phyloP scores from a whole-genome alignment of 495 filamentous ascomycete species.

The Penicillium roqueforti region DNA sequence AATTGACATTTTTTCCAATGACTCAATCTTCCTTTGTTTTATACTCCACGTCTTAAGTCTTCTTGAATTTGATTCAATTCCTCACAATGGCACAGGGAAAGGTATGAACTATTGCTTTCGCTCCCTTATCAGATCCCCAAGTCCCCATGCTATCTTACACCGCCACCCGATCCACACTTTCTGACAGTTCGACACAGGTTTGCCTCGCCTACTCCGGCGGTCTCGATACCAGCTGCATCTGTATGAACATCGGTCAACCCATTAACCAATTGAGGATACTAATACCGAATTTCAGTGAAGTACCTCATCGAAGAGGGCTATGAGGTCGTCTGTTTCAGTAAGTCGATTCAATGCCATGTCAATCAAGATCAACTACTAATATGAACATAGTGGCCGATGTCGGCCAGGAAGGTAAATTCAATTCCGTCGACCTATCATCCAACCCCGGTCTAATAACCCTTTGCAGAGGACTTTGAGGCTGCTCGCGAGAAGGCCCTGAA shows the following conservation, averaged over 20 bases:
- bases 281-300: conserved; percentile 36
- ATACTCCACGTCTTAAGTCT: conserved; percentile 15
- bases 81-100: conserved; percentile 31
- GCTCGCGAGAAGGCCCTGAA: conserved; percentile 54
- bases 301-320: conserved; percentile 69
- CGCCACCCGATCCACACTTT: conserved; percentile 16
- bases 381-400: conserved; percentile 54
- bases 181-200: conserved; percentile 28
- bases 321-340: conserved; percentile 63
- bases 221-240: conserved; percentile 64
- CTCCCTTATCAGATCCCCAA: not conserved
- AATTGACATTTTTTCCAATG: conserved; percentile 28
- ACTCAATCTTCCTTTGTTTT: conserved; percentile 27
- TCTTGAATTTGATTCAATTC: conserved; percentile 9
- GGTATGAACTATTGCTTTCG: conserved; percentile 15
- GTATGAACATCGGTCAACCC: conserved; percentile 24
- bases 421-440: not conserved
- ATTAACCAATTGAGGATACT: conserved; percentile 13
- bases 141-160: conserved; percentile 14
- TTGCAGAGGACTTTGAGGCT: conserved; percentile 59
- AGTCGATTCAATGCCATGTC: conserved; percentile 17
- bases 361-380: conserved; percentile 5
- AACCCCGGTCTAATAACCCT: conserved; percentile 2
- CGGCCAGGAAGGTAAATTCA: conserved; percentile 49
- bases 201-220: conserved; percentile 47